Evolutionary conservation across 2,329 filamentous ascomycete genomes (phyloP).

Genomic region (Cryoendolithus antarcticus): DNA sequence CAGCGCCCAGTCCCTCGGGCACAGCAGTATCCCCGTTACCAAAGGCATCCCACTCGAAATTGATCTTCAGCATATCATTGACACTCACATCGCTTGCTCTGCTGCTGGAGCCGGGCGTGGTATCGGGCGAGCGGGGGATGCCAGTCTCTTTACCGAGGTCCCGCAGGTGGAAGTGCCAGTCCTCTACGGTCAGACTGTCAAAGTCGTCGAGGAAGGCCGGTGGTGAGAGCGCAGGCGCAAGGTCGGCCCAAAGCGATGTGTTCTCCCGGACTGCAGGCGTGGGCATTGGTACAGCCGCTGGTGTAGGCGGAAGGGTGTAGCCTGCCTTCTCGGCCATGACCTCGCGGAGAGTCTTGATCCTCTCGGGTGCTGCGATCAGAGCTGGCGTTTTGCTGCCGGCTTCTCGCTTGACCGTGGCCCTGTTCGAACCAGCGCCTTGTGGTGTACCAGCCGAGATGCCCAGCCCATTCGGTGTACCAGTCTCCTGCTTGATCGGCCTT

Average conservation of each 20-base stretch:
- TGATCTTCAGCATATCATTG: constrained; percentile 29
- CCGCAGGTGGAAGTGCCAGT: too few relatives aligned
- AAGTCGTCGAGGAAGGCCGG: constrained; percentile 4
- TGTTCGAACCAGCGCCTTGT: constrained; percentile 5
- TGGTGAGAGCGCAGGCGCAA: constrained; percentile 16
- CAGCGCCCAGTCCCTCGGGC: constrained; percentile 9
- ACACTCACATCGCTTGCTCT: constrained; percentile 31
- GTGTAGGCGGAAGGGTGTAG: constrained; percentile 3
- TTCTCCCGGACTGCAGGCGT: not conserved
- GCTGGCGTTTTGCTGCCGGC: constrained; percentile 11
- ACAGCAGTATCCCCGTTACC: constrained; percentile 21
- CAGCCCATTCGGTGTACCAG: constrained; percentile 15
- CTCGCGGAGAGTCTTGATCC: constrained; percentile 19
- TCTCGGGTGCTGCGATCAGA: constrained; percentile 8
- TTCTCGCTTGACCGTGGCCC: constrained; percentile 8
- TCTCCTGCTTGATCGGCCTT: constrained; percentile 16
- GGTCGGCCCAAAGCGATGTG: constrained; percentile 4
- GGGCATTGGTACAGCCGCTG: not conserved
- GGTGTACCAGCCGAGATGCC: constrained; percentile 7
- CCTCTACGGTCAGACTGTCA: constrained; percentile 1
- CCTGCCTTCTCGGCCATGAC: constrained; percentile 19
- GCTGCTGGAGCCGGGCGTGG: constrained; percentile 21
- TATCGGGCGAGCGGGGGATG: constrained; percentile 12
- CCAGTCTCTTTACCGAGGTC: constrained; percentile 4
- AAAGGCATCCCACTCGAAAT: constrained; percentile 20